Evolutionary conservation across 2,329 filamentous ascomycete genomes (phyloP).

Genomic region (Hypomyces perniciosus): DNA sequence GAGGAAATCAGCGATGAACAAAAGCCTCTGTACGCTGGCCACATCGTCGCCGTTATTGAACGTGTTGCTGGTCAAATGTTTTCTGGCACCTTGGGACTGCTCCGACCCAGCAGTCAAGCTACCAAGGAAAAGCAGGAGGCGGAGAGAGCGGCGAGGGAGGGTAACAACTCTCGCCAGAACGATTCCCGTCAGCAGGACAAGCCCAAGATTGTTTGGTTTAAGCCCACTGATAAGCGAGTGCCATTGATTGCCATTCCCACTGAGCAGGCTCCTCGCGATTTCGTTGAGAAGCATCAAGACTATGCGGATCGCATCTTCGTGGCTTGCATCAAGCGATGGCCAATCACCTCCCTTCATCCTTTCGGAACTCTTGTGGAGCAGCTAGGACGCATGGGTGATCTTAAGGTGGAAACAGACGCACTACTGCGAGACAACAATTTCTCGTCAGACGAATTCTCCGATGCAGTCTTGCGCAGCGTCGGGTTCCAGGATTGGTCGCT

Average conservation of each 20-base stretch:
- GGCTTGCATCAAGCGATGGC: conserved; percentile 98
- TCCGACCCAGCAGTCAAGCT: conserved; percentile 94
- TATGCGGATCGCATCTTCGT: conserved; percentile 98
- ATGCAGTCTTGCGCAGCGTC: conserved; percentile 89
- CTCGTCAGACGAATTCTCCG: conserved; percentile 92
- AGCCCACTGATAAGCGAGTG: conserved; percentile 97
- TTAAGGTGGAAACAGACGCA: conserved; percentile 96
- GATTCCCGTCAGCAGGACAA: conserved; percentile 83
- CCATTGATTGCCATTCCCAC: conserved; percentile 97
- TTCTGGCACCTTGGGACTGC: conserved; percentile 86
- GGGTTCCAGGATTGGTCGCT: conserved; percentile 89
- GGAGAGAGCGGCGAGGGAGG: conserved; percentile 86
- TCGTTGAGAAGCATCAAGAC: conserved; percentile 96
- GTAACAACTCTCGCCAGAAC: conserved; percentile 61
- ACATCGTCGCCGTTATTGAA: conserved; percentile 95
- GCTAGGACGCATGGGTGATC: conserved; percentile 92
- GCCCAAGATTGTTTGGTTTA: conserved; percentile 99
- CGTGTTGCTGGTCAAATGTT: conserved; percentile 98
- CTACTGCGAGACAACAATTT: conserved; percentile 98
- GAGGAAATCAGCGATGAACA: conserved; percentile 98
- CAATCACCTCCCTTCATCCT: conserved; percentile 97
- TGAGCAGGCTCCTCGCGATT: conserved; percentile 93
- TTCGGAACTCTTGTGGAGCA: conserved; percentile 97
- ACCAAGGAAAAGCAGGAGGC: conserved; percentile 99
- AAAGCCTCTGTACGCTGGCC: conserved; percentile 94